Evolutionary conservation across 1,284 basidiomycete genomes (phyloP).

Genomic region (Pyrrhoderma lamaoense): DNA sequence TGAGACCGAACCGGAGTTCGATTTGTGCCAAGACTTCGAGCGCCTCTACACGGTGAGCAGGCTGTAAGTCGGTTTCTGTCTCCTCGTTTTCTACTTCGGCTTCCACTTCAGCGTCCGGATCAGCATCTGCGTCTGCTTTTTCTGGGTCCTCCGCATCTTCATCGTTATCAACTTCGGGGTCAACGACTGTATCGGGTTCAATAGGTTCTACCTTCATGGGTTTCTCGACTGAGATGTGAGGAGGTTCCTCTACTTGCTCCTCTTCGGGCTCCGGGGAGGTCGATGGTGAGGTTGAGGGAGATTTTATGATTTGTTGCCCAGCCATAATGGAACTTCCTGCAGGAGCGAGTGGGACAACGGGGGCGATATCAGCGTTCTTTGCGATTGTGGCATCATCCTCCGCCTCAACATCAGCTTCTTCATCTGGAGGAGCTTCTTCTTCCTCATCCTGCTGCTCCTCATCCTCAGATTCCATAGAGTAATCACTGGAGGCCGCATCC

Average conservation of each 20-base stretch:
- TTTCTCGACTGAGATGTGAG: conserved; percentile 15
- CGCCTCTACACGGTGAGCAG: conserved; percentile 71
- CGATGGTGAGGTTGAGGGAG: conserved; percentile 35
- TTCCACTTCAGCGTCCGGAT: conserved; percentile 34
- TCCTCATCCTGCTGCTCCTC: conserved; percentile 22
- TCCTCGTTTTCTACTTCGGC: conserved; percentile 34
- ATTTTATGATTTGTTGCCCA: conserved; percentile 36
- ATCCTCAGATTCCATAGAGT: conserved; percentile 27
- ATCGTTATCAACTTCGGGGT: conserved; percentile 22
- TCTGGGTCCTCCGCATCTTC: conserved; percentile 26
- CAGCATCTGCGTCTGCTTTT: conserved; percentile 24
- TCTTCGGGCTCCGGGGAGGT: conserved; percentile 32
- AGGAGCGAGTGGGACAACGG: conserved; percentile 35
- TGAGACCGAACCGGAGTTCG: conserved; percentile 69
- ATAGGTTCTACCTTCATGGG: conserved; percentile 25
- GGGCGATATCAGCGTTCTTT: conserved; percentile 32
- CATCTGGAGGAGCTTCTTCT: conserved; percentile 4
- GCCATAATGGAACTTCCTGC: conserved; percentile 47
- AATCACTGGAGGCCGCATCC: conserved; percentile 22
- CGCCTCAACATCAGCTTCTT: conserved; percentile 22
- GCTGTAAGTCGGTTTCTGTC: conserved; percentile 58
- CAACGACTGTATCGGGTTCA: conserved; percentile 24
- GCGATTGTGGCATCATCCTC: conserved; percentile 22
- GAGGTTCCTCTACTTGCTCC: conserved; percentile 6
- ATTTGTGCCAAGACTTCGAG: conserved; percentile 70